Conservation (phyloP, 2,329 filamentous ascomycete genomes). For the Cladosporium oxysporum region DNA sequence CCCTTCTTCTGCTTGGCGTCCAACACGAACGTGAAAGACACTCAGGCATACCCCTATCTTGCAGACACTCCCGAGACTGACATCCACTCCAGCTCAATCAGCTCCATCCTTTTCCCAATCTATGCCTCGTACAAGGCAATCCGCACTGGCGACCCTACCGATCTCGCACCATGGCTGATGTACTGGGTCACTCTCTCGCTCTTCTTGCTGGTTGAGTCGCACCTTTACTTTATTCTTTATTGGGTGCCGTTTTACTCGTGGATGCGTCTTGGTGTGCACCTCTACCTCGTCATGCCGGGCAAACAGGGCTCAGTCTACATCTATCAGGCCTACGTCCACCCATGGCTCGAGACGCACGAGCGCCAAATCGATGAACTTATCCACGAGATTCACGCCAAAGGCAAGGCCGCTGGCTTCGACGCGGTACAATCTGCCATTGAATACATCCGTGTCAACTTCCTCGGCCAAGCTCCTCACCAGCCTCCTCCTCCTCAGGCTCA, state of each 20-base stretch:
- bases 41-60: not conserved
- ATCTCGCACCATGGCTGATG: conserved; percentile 97
- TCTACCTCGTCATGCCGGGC: conserved; percentile 95
- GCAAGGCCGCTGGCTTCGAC: conserved; percentile 73
- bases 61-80: conserved; percentile 25
- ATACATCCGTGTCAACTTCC: conserved; percentile 69
- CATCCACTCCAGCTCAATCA: conserved; percentile 64
- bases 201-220: conserved; percentile 79
- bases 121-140: conserved; percentile 98
- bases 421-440: conserved; percentile 50
- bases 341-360: conserved; percentile 86
- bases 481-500: conserved; percentile 48
- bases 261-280: conserved; percentile 80
- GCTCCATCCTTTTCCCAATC: conserved; percentile 89
- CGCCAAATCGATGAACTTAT: conserved; percentile 88
- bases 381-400: conserved; percentile 73
- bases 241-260: conserved; percentile 96
- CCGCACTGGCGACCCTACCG: conserved; percentile 83
- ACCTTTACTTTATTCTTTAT: conserved; percentile 80
- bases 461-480: conserved; percentile 71
- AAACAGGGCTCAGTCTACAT: conserved; percentile 88
- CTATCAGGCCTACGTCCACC: conserved; percentile 83
- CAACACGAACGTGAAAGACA: not conserved
- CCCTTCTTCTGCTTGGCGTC: not conserved
- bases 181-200: conserved; percentile 95